These are phyloP conservation scores for Botrytis tulipae DNA, from an alignment of 2,329 filamentous ascomycete genomes.

Conservation along the genomic window DNA sequence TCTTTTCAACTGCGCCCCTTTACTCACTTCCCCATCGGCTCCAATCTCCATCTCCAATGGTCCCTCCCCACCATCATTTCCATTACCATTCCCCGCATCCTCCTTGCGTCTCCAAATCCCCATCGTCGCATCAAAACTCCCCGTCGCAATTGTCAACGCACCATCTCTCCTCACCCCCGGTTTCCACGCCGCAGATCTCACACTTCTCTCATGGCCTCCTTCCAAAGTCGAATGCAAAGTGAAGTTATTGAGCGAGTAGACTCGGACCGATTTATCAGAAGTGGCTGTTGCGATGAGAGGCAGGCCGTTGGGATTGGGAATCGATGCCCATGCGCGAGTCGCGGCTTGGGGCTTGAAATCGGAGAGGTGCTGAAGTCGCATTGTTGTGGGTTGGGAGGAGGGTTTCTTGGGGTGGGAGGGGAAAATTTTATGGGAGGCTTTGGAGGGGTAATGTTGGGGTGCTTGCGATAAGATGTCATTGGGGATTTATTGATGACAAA, in stretches of 20 bases:
- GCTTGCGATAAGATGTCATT: background rate
- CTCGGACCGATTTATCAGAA: slow-evolving; percentile 78
- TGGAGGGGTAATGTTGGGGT: slow-evolving; percentile 21
- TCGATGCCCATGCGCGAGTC: slow-evolving; percentile 79
- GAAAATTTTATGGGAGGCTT: slow-evolving; percentile 15
- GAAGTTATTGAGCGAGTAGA: slow-evolving; percentile 84
- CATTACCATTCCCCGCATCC: slow-evolving; percentile 37
- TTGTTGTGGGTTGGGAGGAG: background rate
- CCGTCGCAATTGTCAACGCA: slow-evolving; percentile 80
- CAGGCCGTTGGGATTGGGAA: slow-evolving; percentile 74
- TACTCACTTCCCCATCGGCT: slow-evolving; percentile 23
- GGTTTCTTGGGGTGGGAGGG: background rate
- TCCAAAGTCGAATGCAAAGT: slow-evolving; percentile 75
- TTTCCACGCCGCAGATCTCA: slow-evolving; percentile 88
- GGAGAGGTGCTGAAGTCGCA: slow-evolving; percentile 28
- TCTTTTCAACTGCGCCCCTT: slow-evolving; percentile 29
- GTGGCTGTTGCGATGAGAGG: slow-evolving; percentile 88
- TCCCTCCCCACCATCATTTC: slow-evolving; percentile 24
- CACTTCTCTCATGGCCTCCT: slow-evolving; percentile 85
- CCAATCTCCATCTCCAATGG: slow-evolving; percentile 47
- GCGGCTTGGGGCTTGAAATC: slow-evolving; percentile 51
- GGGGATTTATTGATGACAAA: slow-evolving; percentile 2
- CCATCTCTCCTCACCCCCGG: slow-evolving; percentile 58
- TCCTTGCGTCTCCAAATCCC: slow-evolving; percentile 70
- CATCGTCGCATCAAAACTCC: slow-evolving; percentile 89